These are phyloP conservation scores for Lasiodiplodia sp. DNA, from an alignment of 2,329 filamentous ascomycete genomes.

Conservation along the genomic window DNA sequence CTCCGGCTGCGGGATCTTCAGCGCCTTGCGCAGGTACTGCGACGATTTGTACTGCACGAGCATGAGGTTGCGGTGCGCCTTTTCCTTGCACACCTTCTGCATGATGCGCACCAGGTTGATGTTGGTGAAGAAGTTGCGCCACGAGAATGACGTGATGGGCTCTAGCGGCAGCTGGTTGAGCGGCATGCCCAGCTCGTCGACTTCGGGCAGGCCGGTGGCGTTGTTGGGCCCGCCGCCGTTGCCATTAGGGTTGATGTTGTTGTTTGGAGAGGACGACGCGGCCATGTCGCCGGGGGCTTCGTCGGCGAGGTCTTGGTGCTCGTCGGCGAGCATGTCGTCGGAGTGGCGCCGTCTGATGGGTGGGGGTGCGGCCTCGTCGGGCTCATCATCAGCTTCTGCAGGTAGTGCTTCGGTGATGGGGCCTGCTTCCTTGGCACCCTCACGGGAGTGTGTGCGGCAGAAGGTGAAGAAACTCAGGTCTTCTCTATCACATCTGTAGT, in stretches of 20 bases:
- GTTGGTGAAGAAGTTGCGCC: conserved; percentile 88
- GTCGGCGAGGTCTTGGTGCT: conserved; percentile 34
- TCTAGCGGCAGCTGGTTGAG: conserved; percentile 72
- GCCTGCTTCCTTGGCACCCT: conserved; percentile 49
- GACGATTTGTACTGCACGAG: conserved; percentile 96
- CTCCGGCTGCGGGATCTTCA: conserved; percentile 87
- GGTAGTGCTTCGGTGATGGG: conserved; percentile 43
- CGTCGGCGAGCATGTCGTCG: conserved; percentile 42
- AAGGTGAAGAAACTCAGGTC: conserved; percentile 94
- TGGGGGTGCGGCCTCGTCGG: conserved; percentile 78
- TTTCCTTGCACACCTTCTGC: conserved; percentile 96
- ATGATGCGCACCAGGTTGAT: conserved; percentile 96
- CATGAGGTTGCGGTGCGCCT: conserved; percentile 91
- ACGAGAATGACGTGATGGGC: conserved; percentile 88
- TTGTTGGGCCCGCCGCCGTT: neutral
- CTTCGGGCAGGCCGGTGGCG: conserved; percentile 57
- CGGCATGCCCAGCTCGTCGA: conserved; percentile 89
- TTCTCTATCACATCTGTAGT: conserved; percentile 81
- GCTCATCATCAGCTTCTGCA: conserved; percentile 38
- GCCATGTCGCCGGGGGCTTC: neutral
- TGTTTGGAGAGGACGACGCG: conserved; percentile 49
- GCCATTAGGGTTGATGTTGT: neutral
- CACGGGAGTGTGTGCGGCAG: conserved; percentile 76
- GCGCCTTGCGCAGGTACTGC: conserved; percentile 87
- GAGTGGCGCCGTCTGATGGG: conserved; percentile 71